Evolutionary conservation across 306 rosid genomes (phyloP), one percentile per base, ranked within the genome.

Genomic region (Sophora flavescens): DNA sequence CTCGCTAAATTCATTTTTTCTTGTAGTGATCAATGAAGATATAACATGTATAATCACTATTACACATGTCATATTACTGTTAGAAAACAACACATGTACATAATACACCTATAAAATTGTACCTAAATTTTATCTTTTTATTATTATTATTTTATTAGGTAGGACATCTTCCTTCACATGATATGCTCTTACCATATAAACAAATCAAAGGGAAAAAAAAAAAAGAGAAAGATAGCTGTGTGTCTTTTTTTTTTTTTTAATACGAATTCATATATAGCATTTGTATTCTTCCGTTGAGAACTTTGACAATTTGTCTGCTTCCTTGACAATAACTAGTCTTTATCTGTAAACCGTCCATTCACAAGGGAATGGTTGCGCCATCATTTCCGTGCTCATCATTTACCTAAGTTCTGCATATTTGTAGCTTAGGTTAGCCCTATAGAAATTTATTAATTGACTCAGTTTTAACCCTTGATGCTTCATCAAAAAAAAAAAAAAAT

Each of bases 231-330:
- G 61, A 14, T 9, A 38, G 2, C 17, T 61, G 48, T 59, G 65
- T 76, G 32, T 8, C 16, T 18, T 30, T 38, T 39, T 18, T 44
- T 48, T 36, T 30, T 38, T 39, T 18, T 44, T 48, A 28, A 22
- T 54, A 26, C 33, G 36, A 47, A 35, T 68, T 76, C 75, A 10
- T n/a, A n/a, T n/a, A n/a, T 56, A 13, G 6, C 51, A 61, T 22
- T 59, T 83, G 56, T 42, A 48, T 42, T 78, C 7, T 63, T 38
- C 5, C 14, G 60, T 51, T 58, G 47, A 79, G 78, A 73, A 72
- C 8, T 51, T 74, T 7, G 78, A 70, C 71, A 30, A 18, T 17
- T 74, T 35, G 70, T 75, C 68, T 54, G 53, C 50, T 73, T 61
- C 39, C 18, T 3, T 54, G 75, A 58, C 18, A 68, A 39, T 60